Evolutionary conservation across 163 green algal genomes (phyloP).

Genomic region (Picocystis sp.): DNA sequence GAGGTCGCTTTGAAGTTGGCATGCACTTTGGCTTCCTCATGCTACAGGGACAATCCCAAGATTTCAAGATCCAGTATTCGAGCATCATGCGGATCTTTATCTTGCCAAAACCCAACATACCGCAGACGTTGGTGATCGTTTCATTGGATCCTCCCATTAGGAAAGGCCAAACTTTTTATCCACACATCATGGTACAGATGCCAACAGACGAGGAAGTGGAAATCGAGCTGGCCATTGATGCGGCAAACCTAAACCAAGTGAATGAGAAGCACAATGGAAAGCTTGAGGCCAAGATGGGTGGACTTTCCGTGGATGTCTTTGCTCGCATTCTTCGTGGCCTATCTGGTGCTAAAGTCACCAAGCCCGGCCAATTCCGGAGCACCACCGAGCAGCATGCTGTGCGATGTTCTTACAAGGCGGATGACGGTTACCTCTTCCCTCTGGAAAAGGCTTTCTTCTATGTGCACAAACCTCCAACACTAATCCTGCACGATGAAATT

Average conservation of each 20-base stretch:
- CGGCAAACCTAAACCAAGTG: slow-evolving; percentile 55
- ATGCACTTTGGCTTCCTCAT: slow-evolving; percentile 56
- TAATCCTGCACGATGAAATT: slow-evolving; percentile 68
- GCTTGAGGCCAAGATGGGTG: slow-evolving; percentile 37
- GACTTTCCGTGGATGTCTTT: slow-evolving; percentile 67
- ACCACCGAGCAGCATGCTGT: slow-evolving; percentile 44
- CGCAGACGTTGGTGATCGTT: slow-evolving; percentile 76
- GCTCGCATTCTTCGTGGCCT: slow-evolving; percentile 55
- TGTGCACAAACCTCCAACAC: slow-evolving; percentile 82
- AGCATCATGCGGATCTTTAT: slow-evolving; percentile 79
- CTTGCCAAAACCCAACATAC: slow-evolving; percentile 67
- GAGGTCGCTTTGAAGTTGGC: slow-evolving; percentile 69
- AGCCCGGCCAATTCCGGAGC: slow-evolving; percentile 47
- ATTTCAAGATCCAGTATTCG: slow-evolving; percentile 79
- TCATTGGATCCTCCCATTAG: slow-evolving; percentile 82
- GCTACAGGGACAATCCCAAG: slow-evolving; percentile 48
- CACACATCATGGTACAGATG: slow-evolving; percentile 76
- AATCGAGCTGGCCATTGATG: slow-evolving; percentile 56
- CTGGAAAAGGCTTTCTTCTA: slow-evolving; percentile 94
- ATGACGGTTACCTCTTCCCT: slow-evolving; percentile 85
- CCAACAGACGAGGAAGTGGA: slow-evolving; percentile 47
- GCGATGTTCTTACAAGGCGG: slow-evolving; percentile 76
- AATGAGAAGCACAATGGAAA: slow-evolving; percentile 67
- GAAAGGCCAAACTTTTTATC: slow-evolving; percentile 86
- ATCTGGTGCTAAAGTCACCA: slow-evolving; percentile 60